Conservation (phyloP, 495 filamentous ascomycete genomes). For the Terfezia claveryi region DNA sequence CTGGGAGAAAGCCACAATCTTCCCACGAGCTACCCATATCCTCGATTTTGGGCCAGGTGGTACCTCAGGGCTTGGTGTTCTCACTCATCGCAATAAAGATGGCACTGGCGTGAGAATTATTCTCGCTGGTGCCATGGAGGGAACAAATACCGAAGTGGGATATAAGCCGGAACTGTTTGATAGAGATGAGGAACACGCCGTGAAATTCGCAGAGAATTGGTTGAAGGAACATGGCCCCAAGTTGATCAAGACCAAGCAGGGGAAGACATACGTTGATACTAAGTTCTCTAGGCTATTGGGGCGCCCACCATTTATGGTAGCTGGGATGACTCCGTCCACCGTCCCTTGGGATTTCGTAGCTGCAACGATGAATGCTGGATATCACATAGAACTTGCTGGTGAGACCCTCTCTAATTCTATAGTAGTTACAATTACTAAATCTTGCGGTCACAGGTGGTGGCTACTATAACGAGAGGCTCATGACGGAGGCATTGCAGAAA, state of each 20-base stretch:
- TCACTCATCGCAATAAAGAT: constrained; percentile 96
- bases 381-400: constrained; percentile 66
- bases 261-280: constrained; percentile 80
- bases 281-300: constrained; percentile 91
- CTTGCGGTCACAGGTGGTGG: constrained; percentile 37
- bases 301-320: constrained; percentile 74
- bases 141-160: constrained; percentile 70
- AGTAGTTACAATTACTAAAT: too few relatives aligned
- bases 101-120: constrained; percentile 92
- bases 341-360: constrained; percentile 90
- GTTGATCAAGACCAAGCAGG: constrained; percentile 65
- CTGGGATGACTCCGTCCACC: constrained; percentile 89
- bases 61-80: constrained; percentile 83
- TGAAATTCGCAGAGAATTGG: constrained; percentile 95
- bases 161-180: constrained; percentile 97
- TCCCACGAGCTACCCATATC: constrained; percentile 75
- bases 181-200: constrained; percentile 72
- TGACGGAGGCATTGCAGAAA: constrained; percentile 74
- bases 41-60: constrained; percentile 92
- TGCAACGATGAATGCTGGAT: constrained; percentile 88
- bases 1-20: constrained; percentile 84
- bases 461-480: constrained; percentile 75
- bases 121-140: constrained; percentile 73
- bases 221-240: constrained; percentile 84
- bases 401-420: background rate